phyloP scores from a whole-genome alignment of 2,329 filamentous ascomycete species.

The Helicocarpus griseus region DNA sequence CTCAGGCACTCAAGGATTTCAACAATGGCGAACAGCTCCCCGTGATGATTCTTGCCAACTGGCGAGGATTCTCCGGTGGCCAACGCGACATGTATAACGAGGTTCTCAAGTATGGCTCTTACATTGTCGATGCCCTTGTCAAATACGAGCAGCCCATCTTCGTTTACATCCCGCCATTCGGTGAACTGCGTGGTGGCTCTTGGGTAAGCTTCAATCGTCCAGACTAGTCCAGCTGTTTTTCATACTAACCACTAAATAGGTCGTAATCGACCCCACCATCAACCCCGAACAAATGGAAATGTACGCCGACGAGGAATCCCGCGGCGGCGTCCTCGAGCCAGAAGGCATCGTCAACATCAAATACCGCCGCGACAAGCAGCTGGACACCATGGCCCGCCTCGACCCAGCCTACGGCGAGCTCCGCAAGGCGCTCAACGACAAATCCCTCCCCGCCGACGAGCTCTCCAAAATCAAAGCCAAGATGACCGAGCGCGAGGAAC shows the following conservation, averaged over 20 bases:
- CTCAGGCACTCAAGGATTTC: conserved; percentile 97
- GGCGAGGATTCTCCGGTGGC: conserved; percentile 99
- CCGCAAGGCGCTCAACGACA: conserved; percentile 64
- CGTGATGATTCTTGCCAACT: conserved; percentile 98
- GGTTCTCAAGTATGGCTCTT: conserved; percentile 97
- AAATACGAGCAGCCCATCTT: conserved; percentile 99
- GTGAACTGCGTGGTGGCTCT: conserved; percentile 95
- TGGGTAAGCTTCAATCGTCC: conserved; percentile 52
- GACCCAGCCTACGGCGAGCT: conserved; percentile 76
- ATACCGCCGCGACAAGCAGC: conserved; percentile 93
- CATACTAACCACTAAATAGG: conserved; percentile 37
- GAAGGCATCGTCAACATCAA: conserved; percentile 99
- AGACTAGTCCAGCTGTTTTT: background rate
- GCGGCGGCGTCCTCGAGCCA: conserved; percentile 93
- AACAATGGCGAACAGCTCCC: conserved; percentile 98
- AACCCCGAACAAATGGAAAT: conserved; percentile 97
- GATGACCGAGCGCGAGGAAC: conserved; percentile 76
- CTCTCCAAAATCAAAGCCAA: conserved; percentile 69
- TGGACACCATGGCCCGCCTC: conserved; percentile 92
- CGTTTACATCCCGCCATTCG: conserved; percentile 94
- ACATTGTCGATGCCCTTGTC: conserved; percentile 96
- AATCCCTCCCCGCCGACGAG: conserved; percentile 61
- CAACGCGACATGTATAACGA: conserved; percentile 99
- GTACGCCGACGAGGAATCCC: conserved; percentile 92
- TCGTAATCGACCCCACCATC: conserved; percentile 97